Evolutionary conservation across 345 rosid species (phyloP).

Genomic region (Lepidium sativum): DNA sequence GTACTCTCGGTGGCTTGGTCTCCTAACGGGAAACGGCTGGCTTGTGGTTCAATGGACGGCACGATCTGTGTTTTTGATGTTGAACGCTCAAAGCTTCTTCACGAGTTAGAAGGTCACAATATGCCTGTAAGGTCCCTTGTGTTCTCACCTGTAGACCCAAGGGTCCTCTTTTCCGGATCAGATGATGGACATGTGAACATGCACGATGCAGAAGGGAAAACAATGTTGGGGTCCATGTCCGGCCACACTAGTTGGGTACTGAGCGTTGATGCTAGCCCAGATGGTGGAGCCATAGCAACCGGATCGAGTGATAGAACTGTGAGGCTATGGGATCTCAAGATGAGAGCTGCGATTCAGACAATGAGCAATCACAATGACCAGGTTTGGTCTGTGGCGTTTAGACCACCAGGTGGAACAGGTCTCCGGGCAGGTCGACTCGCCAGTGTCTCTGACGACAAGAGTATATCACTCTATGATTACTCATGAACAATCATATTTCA

Average conservation of each 20-base stretch:
- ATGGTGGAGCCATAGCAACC: slow-evolving; percentile 75
- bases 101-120: slow-evolving; percentile 84
- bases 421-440: slow-evolving; percentile 58
- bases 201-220: slow-evolving; percentile 84
- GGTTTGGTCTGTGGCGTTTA: slow-evolving; percentile 90
- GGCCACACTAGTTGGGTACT: slow-evolving; percentile 93
- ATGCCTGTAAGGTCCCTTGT: slow-evolving; percentile 92
- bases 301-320: slow-evolving; percentile 95
- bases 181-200: slow-evolving; percentile 89
- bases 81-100: slow-evolving; percentile 68
- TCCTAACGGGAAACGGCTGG: slow-evolving; percentile 72
- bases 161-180: slow-evolving; percentile 73
- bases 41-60: slow-evolving; percentile 96
- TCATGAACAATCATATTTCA: slow-evolving; percentile 31
- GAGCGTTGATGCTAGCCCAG: slow-evolving; percentile 90
- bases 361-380: slow-evolving; percentile 87
- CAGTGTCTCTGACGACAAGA: slow-evolving; percentile 93
- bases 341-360: slow-evolving; percentile 91
- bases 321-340: slow-evolving; percentile 88
- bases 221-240: slow-evolving; percentile 64
- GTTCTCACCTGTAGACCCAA: slow-evolving; percentile 65
- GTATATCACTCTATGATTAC: slow-evolving; percentile 78
- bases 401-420: slow-evolving; percentile 44
- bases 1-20: slow-evolving; percentile 90
- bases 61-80: slow-evolving; percentile 77